Evolutionary conservation across 2,329 filamentous ascomycete genomes (phyloP).

Genomic region (Achaetomium macrosporum): DNA sequence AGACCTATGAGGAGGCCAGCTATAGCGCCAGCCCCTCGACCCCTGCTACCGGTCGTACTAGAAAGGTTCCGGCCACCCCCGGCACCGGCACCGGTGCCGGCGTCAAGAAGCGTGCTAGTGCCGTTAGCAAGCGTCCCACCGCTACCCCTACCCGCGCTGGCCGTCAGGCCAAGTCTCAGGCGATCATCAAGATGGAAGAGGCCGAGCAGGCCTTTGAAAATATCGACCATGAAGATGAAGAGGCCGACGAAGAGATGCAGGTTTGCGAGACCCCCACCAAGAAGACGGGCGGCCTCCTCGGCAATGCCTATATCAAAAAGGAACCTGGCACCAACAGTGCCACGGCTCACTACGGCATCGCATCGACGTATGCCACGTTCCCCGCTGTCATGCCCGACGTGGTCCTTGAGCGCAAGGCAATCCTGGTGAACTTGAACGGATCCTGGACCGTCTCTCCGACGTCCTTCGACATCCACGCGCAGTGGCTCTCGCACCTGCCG

Average conservation of each 20-base stretch:
- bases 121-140: neutral
- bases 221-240: neutral
- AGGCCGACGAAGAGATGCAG: neutral
- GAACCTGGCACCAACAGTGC: neutral
- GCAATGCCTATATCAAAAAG: neutral
- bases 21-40: neutral
- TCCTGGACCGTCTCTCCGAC: neutral
- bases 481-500: constrained; percentile 10
- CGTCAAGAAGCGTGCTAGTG: constrained; percentile 13
- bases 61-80: neutral
- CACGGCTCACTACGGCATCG: neutral
- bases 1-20: neutral
- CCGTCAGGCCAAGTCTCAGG: constrained; percentile 17
- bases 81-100: constrained; percentile 12
- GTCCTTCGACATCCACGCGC: neutral
- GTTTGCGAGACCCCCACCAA: neutral
- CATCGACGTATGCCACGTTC: constrained; percentile 1
- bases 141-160: neutral
- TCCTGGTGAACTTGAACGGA: neutral
- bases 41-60: neutral
- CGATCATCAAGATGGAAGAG: constrained; percentile 11
- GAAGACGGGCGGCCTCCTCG: neutral
- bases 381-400: neutral
- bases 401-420: constrained; percentile 10
- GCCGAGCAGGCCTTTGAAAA: neutral